Base-by-base conservation (phyloP, 108 stramenopile species). In the Discostella pseudostelligera region DNA sequence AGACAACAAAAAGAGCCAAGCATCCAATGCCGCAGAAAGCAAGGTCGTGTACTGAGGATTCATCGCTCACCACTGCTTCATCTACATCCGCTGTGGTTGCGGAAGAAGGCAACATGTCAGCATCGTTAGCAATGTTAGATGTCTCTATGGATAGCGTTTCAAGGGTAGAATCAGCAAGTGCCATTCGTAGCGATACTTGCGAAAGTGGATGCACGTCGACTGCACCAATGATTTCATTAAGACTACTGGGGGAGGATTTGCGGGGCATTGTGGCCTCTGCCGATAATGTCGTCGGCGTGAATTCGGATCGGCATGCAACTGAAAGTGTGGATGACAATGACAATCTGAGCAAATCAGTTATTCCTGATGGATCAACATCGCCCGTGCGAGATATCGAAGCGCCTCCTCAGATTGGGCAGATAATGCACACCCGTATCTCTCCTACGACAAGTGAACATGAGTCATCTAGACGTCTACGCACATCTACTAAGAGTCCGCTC, bases 121-220 rank as follows among this genome's bases (percentile, higher is more conserved):
- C 2, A 2, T 43, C 42, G 2, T 12, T 12, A 2, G 12, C 42
- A n/a, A 12, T 12, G 12, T 43, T 43, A 8, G 42, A 43, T 43
- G 42, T 16, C 2, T 43, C n/a, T 4, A 2, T 16, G 17, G 11
- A 4, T 21, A 37, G 35, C 13, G 20, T 11, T 2, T 20, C 10
- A 3, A 32, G 12, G 9, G 56, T 36, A 17, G 26, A 29, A 57
- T 17, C 39, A 21, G 14, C 29, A 8, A 57, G 56, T n/a, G 21
- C 21, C 11, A 57, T 57, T 39, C 12, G 19, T 20, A 57, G 56
- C 21, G 56, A 57, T 39, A 21, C 39, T 39, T 17, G 25, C 9
- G 39, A 24, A 6, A 25, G 40, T 8, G 39, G 22, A 59, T 59
- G 58, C 42, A 59, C 39, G n/a, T 59, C 58, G 1, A 39, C 42